Evolutionary conservation across 495 filamentous ascomycete genomes (phyloP), one percentile per base, ranked within the genome.

Genomic region (Cladorrhinum samala): DNA sequence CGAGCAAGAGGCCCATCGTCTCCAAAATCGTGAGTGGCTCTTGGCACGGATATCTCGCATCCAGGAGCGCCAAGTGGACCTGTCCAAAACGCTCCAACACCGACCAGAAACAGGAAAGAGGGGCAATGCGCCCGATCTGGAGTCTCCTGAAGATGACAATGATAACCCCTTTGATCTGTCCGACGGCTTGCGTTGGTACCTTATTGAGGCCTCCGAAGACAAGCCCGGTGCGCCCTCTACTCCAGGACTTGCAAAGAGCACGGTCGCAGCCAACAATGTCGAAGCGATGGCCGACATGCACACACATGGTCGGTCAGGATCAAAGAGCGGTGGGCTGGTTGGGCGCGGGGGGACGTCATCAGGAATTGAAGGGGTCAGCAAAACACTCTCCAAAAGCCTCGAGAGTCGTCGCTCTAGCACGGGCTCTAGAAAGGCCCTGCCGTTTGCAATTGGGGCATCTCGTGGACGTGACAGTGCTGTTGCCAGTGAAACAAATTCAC

Each of bases 81-180:
- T 99, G 1, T 92, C 89, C 37, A 90, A 86, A 64, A 83, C 77
- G 50, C 63, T 69, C 66, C 79, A 59, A 56, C 64, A 54, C 6
- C 59, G 60, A 14, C 23, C 56, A 8, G 53, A 48, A 13, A 21
- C 39, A 3, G 44, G 42, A 4, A 56, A 46, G 33, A 59, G 42
- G 14, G 54, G 33, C n/a, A n/a, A 16, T n/a, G 49, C 27, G 37
- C 55, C 57, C 14, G 72, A 75, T 30, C 64, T 68, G 1, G 72
- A 74, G 46, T 70, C 71, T 6, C 38, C 68, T 37, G 75, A 84
- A n/a, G 75, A 77, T 21, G 89, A 93, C 40, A 91, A 98, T 55
- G 93, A 99, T 53, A 99, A 99, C 64, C 93, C 93, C 1, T 99
- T 97, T 60, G 91, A 96, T 57, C 79, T 99, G 14, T 95, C 91